Evolutionary conservation across 345 rosid genomes (phyloP), one percentile per base, ranked within the genome.

Genomic region (Eucalyptus regnans): DNA sequence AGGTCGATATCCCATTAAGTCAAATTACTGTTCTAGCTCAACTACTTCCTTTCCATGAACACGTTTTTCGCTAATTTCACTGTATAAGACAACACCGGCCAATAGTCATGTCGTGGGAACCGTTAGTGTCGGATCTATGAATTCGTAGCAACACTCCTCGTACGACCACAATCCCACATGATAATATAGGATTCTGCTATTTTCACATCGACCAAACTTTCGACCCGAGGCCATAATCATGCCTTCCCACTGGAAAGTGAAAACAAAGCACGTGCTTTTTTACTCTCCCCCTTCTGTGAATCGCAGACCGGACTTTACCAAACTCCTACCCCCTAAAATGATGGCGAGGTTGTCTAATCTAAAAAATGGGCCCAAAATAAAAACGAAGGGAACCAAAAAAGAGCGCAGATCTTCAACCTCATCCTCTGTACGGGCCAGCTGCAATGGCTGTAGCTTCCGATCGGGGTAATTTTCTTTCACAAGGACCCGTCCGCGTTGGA

Each of bases 401-500:
- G 83, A 37, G 83, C 44, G 23, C 48, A 37, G 48, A 76, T 76
- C 84, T 76, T 37, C 48, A 76, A 20, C 9, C 84, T 20, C 83
- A 37, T 76, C 83, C 83, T 76, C 83, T 76, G 83, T 20, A 76
- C 37, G 12, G 25, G 23, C 48, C 27, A 76, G 29, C 10, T 41
- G 44, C 11, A 11, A 76, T 76, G 48, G 48, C 29, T 76, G 43
- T 22, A 10, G 84, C 84, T 76, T 71, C 81, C 25, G 81, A 33
- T 33, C 18, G 81, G 71, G 84, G 16, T 13, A 41, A 27, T 62
- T 76, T 76, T 41, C 44, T 15, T 50, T 87, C 48, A 87, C n/a
- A 33, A 68, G 31, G 92, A 90, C 43, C 95, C 94, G 33, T 96
- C 99, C 1, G 90, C 93, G 50, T 92, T 95, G 44, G 96, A 79